These are phyloP conservation scores for Pistacia atlantica DNA, from an alignment of 345 rosid genomes.

Conservation along the genomic window DNA sequence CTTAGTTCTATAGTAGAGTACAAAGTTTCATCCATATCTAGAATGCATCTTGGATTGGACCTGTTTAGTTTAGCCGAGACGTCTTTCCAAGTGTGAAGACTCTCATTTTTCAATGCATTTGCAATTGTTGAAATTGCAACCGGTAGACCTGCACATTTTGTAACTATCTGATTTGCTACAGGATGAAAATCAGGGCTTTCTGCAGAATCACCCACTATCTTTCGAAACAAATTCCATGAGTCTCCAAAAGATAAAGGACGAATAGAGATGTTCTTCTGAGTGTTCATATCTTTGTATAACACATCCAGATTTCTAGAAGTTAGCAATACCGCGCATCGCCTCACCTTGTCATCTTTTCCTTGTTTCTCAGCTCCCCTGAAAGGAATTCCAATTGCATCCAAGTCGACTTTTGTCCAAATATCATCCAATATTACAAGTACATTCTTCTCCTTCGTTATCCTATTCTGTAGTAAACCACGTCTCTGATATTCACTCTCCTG, in stretches of 20 bases:
- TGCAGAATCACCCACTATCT: not conserved
- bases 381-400: no score
- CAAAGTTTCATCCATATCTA: not conserved
- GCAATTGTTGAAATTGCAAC: slow-evolving; percentile 19
- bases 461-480: no score
- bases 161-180: not conserved
- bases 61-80: not conserved
- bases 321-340: slow-evolving; percentile 30
- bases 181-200: not conserved
- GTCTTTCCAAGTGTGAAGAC: slow-evolving; percentile 1
- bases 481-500: no score
- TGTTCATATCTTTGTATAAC: slow-evolving; percentile 14
- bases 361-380: not conserved
- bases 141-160: slow-evolving; percentile 22
- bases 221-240: slow-evolving; percentile 15
- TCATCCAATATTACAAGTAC: no score
- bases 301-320: slow-evolving; percentile 23
- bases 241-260: slow-evolving; percentile 6
- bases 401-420: no score
- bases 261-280: not conserved
- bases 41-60: not conserved
- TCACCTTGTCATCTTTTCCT: not conserved
- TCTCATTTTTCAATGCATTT: slow-evolving; percentile 2
- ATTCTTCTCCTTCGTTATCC: no score
- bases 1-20: not conserved